A percentile compares a stretch with the other conserved stretches of the same genome.
Conservation (phyloP, 2,329 filamentous ascomycete genomes). For the Elsinoe perseae region DNA sequence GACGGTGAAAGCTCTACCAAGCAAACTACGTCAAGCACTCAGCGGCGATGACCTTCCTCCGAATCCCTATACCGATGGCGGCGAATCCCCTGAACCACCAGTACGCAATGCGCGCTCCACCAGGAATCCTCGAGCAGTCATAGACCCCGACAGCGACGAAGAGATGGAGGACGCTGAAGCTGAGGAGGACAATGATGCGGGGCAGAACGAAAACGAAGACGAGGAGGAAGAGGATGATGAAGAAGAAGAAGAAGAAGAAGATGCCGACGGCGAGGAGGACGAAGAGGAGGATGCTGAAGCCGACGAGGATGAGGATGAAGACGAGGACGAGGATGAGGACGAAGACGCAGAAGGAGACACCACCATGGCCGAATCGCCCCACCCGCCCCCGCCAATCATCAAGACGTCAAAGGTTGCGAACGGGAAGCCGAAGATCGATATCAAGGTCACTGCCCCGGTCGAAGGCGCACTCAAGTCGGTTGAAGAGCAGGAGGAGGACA, state of each 20-base stretch:
- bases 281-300: slow-evolving; percentile 31
- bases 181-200: slow-evolving; percentile 22
- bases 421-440: slow-evolving; percentile 23
- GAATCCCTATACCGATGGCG: slow-evolving; percentile 27
- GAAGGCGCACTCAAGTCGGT: slow-evolving; percentile 34
- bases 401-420: slow-evolving; percentile 20
- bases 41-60: slow-evolving; percentile 30
- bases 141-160: slow-evolving; percentile 30
- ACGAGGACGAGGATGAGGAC: slow-evolving; percentile 31
- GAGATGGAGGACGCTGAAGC: slow-evolving; percentile 16
- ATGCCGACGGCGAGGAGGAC: slow-evolving; percentile 25
- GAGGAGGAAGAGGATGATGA: slow-evolving; percentile 21
- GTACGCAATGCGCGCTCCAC: slow-evolving; percentile 26
- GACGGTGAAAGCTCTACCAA: slow-evolving; percentile 44
- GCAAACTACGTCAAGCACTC: slow-evolving; percentile 42
- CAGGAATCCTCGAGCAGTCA: slow-evolving; percentile 29
- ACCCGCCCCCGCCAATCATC: slow-evolving; percentile 31
- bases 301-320: slow-evolving; percentile 34
- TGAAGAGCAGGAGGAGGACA: slow-evolving; percentile 46
- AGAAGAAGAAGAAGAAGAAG: slow-evolving; percentile 21
- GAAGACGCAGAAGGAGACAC: slow-evolving; percentile 28
- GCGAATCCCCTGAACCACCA: slow-evolving; percentile 26
- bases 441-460: slow-evolving; percentile 26
- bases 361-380: slow-evolving; percentile 30
- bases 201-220: slow-evolving; percentile 21